A percentile compares a stretch with the other conserved stretches of the same genome.
Evolutionary conservation across 805 yeast species (phyloP).

Genomic region (Ogataea ganodermae): DNA sequence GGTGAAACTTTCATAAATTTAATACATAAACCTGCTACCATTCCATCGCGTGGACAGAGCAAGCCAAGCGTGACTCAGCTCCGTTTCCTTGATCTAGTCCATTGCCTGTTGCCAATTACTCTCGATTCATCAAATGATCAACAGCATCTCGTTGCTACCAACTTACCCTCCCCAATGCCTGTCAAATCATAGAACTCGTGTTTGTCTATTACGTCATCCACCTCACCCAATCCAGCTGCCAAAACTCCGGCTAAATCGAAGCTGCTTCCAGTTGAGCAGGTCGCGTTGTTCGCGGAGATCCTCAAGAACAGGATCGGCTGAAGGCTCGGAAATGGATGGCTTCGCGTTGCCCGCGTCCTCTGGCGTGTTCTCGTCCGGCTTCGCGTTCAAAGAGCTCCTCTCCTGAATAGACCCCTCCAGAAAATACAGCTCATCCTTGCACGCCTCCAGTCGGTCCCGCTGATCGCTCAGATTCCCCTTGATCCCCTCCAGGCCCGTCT

Average conservation of each 20-base stretch:
- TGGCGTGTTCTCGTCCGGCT: not conserved
- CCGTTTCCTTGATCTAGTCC: no score
- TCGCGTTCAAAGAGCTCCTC: no score
- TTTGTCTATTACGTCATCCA: no score
- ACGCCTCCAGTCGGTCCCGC: slow-evolving; percentile 25
- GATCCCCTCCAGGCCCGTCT: slow-evolving; percentile 26
- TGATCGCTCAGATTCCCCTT: slow-evolving; percentile 13
- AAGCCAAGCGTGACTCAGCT: no score
- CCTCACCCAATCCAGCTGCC: slow-evolving; percentile 19
- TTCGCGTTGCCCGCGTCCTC: not conserved
- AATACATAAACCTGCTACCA: no score
- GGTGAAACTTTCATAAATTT: no score
- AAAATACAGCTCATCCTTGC: slow-evolving; percentile 33
- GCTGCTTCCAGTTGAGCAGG: slow-evolving; percentile 30
- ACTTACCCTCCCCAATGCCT: no score
- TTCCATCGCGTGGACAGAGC: no score
- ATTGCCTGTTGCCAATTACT: no score
- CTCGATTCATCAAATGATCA: no score
- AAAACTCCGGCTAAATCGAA: slow-evolving; percentile 22
- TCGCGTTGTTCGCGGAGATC: slow-evolving; percentile 19
- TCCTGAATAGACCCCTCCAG: slow-evolving; percentile 25
- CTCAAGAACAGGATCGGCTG: slow-evolving; percentile 3
- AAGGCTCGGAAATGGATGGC: not conserved
- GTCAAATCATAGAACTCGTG: no score
- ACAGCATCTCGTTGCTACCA: no score